Base-by-base conservation (phyloP, 75 land plant species). In the Ceratopteris richardii region DNA sequence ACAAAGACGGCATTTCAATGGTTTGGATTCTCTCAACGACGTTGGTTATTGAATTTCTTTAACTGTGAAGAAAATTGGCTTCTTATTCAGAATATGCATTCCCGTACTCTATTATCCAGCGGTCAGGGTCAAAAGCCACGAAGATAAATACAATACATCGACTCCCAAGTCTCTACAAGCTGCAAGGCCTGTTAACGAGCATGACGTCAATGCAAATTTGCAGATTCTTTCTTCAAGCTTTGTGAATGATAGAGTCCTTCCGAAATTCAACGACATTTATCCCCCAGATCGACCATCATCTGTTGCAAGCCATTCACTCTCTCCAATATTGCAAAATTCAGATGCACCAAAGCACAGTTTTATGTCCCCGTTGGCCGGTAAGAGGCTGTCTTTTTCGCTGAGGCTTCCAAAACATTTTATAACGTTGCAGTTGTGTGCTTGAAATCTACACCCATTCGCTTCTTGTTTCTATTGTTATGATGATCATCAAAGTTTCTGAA, bases 1-100 rank as follows among this genome's bases (percentile, higher is more conserved):
- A 21, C 55, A 63, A 46, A 47, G 65, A 28, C 56, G 65, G 2
- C 65, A 46, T 36, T 63, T 63, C 31, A 51, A 24, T 44, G 62
- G 62, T 60, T 25, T 22, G 44, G n/a, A 36, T 22, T n/a, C n/a
- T 39, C 59, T 14, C 3, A 29, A 11, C 4, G 28, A 16, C 16
- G 20, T 16, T 22, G 24, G 31, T 29, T 54, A 9, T 18, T 18
- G 53, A 22, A 22, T 11, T 9, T 6, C 7, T 7, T 7, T 51
- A 18, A 51, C 22, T 9, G 17, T 17, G 14, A 9, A 17, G 53
- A 51, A 6, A 11, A 11, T 9, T 51, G 12, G 13, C 29, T 5
- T 14, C 58, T 51, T 51, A 9, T 51, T 51, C 19, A 19, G n/a
- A 12, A 6, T 51, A 18, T 18, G 18, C 23, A 17, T 51, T 23